Percentiles rank a stretch among this genome's conserved stretches.
Evolutionary conservation across 345 rosid species (phyloP).

Genomic region (Citrus cavaleriei): DNA sequence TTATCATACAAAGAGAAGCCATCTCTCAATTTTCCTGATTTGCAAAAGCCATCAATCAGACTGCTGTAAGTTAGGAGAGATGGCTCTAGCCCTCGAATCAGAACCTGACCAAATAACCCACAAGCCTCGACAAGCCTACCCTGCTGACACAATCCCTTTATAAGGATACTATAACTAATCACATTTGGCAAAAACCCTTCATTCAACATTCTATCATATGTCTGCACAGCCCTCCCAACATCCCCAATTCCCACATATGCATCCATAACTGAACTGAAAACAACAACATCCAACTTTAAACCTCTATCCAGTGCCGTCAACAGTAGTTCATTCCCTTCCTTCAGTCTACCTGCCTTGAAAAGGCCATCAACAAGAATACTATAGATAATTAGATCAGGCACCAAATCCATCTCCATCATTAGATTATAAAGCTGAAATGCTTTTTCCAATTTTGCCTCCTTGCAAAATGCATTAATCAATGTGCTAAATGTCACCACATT

Average conservation of each 20-base stretch:
- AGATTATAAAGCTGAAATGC: constrained; percentile 31
- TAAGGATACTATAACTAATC: constrained; percentile 41
- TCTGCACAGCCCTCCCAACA: constrained; percentile 23
- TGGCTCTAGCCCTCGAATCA: constrained; percentile 39
- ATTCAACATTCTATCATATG: constrained; percentile 39
- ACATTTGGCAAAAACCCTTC: constrained; percentile 41
- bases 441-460: constrained; percentile 36
- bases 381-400: constrained; percentile 44
- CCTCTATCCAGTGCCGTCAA: constrained; percentile 31
- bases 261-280: constrained; percentile 39
- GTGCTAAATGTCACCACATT: constrained; percentile 47
- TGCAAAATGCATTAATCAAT: constrained; percentile 40
- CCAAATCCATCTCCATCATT: constrained; percentile 30
- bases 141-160: constrained; percentile 40
- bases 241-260: constrained; percentile 33
- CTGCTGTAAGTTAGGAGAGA: constrained; percentile 40
- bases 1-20: constrained; percentile 30
- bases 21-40: constrained; percentile 37
- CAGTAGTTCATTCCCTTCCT: constrained; percentile 36
- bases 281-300: constrained; percentile 40
- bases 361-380: constrained; percentile 44
- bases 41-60: constrained; percentile 50
- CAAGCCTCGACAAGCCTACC: constrained; percentile 37
- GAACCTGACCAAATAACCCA: constrained; percentile 42
- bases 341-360: constrained; percentile 43